phyloP scores from a whole-genome alignment of 129 eudicot species.

The Chrysanthemum lavandulifolium region DNA sequence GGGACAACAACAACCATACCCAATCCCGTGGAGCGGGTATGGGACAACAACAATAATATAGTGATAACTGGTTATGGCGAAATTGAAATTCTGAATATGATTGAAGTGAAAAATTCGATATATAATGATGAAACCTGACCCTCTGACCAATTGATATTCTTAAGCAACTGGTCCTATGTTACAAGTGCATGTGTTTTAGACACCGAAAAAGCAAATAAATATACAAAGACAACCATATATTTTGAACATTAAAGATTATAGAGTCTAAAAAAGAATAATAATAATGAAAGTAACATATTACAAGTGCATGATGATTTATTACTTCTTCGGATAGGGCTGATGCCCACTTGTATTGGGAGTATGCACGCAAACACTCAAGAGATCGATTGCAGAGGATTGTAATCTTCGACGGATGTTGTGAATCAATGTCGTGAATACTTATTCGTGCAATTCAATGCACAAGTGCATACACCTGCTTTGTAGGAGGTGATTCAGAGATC shows the following conservation, averaged over 20 bases:
- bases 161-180: too few relatives aligned
- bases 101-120: too few relatives aligned
- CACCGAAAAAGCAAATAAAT: neutral
- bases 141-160: too few relatives aligned
- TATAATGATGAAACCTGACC: too few relatives aligned
- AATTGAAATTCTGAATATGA: too few relatives aligned
- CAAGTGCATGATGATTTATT: neutral
- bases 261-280: neutral
- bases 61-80: too few relatives aligned
- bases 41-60: too few relatives aligned
- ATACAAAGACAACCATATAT: constrained; percentile 10
- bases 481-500: constrained; percentile 59
- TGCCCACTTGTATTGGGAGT: too few relatives aligned
- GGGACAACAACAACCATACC: too few relatives aligned
- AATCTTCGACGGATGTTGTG: constrained; percentile 6
- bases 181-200: neutral
- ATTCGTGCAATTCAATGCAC: constrained; percentile 3
- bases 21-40: too few relatives aligned
- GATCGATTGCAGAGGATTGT: constrained; percentile 12
- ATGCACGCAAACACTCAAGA: neutral
- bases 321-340: too few relatives aligned
- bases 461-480: constrained; percentile 27
- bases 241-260: neutral
- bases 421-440: constrained; percentile 9
- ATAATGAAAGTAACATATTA: neutral